Base-by-base conservation (phyloP, 345 rosid genomes). In the Rhodomyrtus tomentosa region DNA sequence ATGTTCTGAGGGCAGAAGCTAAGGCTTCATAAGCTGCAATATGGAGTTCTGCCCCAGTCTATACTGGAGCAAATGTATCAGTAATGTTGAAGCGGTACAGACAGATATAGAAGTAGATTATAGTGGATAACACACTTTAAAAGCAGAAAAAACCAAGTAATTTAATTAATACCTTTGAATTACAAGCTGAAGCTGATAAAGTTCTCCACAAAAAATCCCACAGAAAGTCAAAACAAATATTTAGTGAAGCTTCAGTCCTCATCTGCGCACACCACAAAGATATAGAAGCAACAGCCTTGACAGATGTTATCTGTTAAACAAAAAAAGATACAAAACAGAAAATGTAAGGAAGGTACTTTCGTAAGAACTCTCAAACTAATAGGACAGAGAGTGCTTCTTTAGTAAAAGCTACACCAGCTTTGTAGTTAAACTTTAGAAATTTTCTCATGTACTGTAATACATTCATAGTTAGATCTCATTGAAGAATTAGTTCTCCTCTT, bases 21-120 rank as follows among this genome's bases (percentile, higher is more conserved):
- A 93, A 89, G 50, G 95, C 92, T 89, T 96, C 99, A 91, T 91
- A 95, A 88, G 92, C 94, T 80, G 96, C 98, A 85, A 96, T 89
- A 84, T 85, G 81, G 84, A 95, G 53, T 91, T 96, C 99, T 58
- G 96, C 98, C 86, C 88, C 94, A 74, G 88, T 87, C 99, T 96
- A 90, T 85, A 82, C 52, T 55, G 53, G 49, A 29, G 24, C 81
- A 52, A 50, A 12, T 32, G 45, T 14, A n/a, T 72, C 10, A 49
- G 58, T 53, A 49, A 72, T 36, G 45, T 68, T 68, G 79, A 68
- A 18, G 79, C 0, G 3, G 6, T 68, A 8, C 25, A 36, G 45
- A 68, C 25, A 20, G 45, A 18, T 68, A 36, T 0, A 68, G 79
- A 68, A 5, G 79, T 68, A 72, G 42, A 79, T 54, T 72, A 53